A percentile compares a stretch with the other conserved stretches of the same genome.
These are phyloP conservation scores for Volvox carteri DNA, from an alignment of 163 green algal species.

Conservation along the genomic window DNA sequence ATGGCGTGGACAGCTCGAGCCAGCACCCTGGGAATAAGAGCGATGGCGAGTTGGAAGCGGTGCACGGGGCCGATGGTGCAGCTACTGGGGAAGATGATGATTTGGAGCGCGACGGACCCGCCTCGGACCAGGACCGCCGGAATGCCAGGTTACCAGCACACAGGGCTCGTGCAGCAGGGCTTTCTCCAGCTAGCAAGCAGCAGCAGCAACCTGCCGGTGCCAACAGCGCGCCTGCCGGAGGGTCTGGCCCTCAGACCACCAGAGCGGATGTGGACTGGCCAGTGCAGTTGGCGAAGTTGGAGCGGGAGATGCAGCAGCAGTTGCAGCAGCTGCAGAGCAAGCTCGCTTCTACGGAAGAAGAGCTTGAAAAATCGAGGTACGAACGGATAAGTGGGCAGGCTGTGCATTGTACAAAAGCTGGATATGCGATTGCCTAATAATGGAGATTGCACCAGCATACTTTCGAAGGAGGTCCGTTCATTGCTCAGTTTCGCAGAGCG, in stretches of 20 bases:
- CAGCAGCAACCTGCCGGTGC: background rate
- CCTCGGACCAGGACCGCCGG: constrained; percentile 17
- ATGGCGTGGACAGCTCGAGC: background rate
- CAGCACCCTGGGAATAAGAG: background rate
- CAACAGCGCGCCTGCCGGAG: constrained; percentile 4
- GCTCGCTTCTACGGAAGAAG: constrained; percentile 23
- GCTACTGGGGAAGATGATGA: background rate
- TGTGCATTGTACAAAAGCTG: too few relatives aligned
- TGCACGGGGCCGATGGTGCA: background rate
- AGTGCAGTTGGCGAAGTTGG: background rate
- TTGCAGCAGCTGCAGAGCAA: constrained; percentile 43
- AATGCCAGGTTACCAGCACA: background rate
- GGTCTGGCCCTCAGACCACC: too few relatives aligned
- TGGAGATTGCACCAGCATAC: too few relatives aligned
- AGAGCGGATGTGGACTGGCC: background rate
- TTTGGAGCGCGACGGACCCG: background rate
- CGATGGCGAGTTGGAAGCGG: background rate
- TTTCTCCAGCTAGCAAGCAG: background rate
- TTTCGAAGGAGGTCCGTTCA: too few relatives aligned
- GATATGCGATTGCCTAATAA: too few relatives aligned
- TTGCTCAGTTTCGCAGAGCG: too few relatives aligned
- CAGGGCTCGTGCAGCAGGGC: background rate
- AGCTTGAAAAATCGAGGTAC: constrained; percentile 37
- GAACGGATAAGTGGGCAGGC: background rate
- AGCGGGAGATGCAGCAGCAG: constrained; percentile 27